Base-by-base conservation (phyloP, 2,329 filamentous ascomycete species). In the Pseudogymnoascus sp. region DNA sequence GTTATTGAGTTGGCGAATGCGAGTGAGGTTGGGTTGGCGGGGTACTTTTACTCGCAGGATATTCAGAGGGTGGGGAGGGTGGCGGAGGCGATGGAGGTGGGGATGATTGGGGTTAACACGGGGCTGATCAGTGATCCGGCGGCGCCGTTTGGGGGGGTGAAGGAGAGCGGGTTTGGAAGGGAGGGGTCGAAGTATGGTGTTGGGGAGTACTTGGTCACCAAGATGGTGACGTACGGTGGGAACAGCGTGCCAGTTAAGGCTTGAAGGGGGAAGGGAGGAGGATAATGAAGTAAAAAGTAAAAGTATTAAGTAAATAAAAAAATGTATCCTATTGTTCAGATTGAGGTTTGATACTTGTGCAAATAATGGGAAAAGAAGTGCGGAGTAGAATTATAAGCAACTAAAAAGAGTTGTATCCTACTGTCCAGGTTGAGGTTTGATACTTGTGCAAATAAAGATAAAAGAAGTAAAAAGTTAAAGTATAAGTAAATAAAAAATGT, bases 51-150 rank as follows among this genome's bases (percentile, higher is more conserved):
- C 80, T 92, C 84, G 5, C 75, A 77, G 59, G 82, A 89, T 69
- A 64, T 88, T 10, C 78, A 82, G 69, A 76, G 87, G 5, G 80
- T 84, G 29, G 77, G 79, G 68, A 79, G 87, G 58, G 82, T 90
- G 0, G 83, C 86, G 0, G 87, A 89, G 75, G 80, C 81, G 13
- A 77, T 95, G 39, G 88, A 95, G 72, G 89, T 93, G 1, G 91
- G 90, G 60, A 95, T 95, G 91, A 84, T 95, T 1, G 90, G 90
- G 61, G 85, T 92, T 64, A 93, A 93, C 75, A 92, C 88, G 0
- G 89, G 89, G 1, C 60, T 82, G 61, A 82, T 83, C 60, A 81
- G 79, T 67, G 81, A 82, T 69, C 73, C 77, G 66, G 80, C 79
- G 37, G 74, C 82, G 42, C 81, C 81, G 1, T 84, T 84, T 68